Base-by-base conservation (phyloP, 148 eudicot species). In the Chenopodium berlandieri region DNA sequence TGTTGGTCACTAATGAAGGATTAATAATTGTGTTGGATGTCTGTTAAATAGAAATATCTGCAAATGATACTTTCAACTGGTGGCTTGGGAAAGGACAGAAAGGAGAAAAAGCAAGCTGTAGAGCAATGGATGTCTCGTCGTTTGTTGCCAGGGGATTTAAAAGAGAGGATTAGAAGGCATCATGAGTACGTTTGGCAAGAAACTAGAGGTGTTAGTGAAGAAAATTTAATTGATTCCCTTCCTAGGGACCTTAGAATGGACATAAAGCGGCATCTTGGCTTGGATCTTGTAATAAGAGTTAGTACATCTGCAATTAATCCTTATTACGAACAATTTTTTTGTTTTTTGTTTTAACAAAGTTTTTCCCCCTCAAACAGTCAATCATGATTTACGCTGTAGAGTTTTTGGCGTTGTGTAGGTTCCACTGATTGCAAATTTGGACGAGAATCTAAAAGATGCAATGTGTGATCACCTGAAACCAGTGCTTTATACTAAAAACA, bases 111-210 rank as follows among this genome's bases (percentile, higher is more conserved):
- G 79, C 84, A 85, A 83, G 93, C 89, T 79, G 84, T 89, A 34
- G 95, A 92, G 85, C 90, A 82, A 65, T 92, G 95, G 95, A 92
- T 92, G 95, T 88, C 94, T 44, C 92, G 90, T 84, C 91, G 94
- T 54, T 76, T 87, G 88, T 90, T 91, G 47, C 94, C 94, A 32
- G 90, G 85, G 67, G n/a, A 85, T 32, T 75, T 92, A 10, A 88
- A 85, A 79, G 89, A 80, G 81, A 84, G 91, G 64, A 87, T 92
- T 9, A 84, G 93, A 79, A 83, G 90, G 48, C 86, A 90, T 71
- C 92, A 89, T 79, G 91, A 90, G 31, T 89, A 90, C 85, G 88
- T 80, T 76, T 92, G 95, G 95, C 91, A 92, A 84, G 87, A 83
- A 86, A 92, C 86, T 37, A 82, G 91, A 83, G 95, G 95, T 30